Percentiles rank a stretch among this genome's conserved stretches.
These are phyloP conservation scores for Rhodotorula sp. DNA, from an alignment of 1,284 basidiomycete genomes.

Conservation along the genomic window DNA sequence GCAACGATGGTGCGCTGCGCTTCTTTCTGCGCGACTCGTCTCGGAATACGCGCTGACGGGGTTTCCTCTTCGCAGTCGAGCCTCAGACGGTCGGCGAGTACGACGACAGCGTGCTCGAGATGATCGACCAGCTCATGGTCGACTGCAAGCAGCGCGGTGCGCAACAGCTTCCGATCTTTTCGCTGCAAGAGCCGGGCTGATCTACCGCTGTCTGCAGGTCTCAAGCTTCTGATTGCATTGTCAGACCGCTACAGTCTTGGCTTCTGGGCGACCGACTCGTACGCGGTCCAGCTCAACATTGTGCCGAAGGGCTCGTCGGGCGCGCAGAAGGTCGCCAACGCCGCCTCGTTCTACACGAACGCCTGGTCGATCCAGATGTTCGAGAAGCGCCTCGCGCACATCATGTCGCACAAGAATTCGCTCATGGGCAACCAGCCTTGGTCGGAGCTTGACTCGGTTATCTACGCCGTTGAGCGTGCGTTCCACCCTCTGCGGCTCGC, in stretches of 20 bases:
- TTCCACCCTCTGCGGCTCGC: background rate
- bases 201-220: slow-evolving; percentile 35
- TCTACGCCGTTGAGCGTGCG: slow-evolving; percentile 52
- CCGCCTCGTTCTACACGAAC: slow-evolving; percentile 42
- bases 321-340: slow-evolving; percentile 40
- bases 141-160: slow-evolving; percentile 48
- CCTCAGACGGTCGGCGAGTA: slow-evolving; percentile 51
- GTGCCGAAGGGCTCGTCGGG: slow-evolving; percentile 39
- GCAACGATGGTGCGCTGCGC: slow-evolving; percentile 25
- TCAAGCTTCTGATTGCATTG: slow-evolving; percentile 53
- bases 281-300: slow-evolving; percentile 44
- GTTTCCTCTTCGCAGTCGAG: slow-evolving; percentile 47
- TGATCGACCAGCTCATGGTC: slow-evolving; percentile 54
- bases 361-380: slow-evolving; percentile 42
- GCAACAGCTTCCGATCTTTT: background rate
- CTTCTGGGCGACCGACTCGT: slow-evolving; percentile 46
- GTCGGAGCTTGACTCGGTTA: slow-evolving; percentile 55
- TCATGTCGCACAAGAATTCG: slow-evolving; percentile 53
- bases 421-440: slow-evolving; percentile 53
- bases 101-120: slow-evolving; percentile 53
- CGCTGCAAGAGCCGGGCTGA: background rate
- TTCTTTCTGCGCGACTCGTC: background rate
- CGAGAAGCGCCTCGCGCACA: slow-evolving; percentile 48
- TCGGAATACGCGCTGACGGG: background rate
- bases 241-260: slow-evolving; percentile 45